Conservation (phyloP, 2,329 filamentous ascomycete species). For the Sporothrix brasiliensis region DNA sequence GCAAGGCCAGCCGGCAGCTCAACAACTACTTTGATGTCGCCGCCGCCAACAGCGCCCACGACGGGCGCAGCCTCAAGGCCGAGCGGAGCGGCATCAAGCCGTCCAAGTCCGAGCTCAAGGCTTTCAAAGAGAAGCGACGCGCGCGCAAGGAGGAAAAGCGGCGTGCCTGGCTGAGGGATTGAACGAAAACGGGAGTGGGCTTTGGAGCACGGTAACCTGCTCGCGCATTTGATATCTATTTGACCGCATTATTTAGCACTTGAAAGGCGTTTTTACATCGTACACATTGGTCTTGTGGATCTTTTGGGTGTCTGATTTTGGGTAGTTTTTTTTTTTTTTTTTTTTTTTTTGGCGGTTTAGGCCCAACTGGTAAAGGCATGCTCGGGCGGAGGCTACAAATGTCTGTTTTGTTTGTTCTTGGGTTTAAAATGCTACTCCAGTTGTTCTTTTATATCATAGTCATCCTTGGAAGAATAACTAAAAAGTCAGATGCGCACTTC, state of each 20-base stretch:
- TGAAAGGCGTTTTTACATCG: neutral
- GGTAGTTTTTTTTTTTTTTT: neutral
- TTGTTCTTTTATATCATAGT: neutral
- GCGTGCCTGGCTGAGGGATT: constrained; percentile 87
- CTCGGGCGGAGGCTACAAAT: neutral
- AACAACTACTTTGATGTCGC: constrained; percentile 95
- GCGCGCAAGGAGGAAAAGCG: constrained; percentile 94
- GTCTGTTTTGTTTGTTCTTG: neutral
- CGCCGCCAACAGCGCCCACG: constrained; percentile 85
- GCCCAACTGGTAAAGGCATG: neutral
- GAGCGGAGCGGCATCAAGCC: constrained; percentile 85
- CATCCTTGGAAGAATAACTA: neutral
- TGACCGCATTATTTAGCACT: neutral
- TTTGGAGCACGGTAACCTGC: neutral
- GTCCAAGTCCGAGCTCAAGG: constrained; percentile 82
- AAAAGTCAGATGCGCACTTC: neutral
- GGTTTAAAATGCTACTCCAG: neutral
- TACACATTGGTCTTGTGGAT: neutral
- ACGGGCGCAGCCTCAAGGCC: constrained; percentile 87
- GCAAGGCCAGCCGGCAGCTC: constrained; percentile 86
- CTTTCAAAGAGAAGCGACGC: constrained; percentile 85
- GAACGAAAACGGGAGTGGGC: neutral
- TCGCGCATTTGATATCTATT: constrained; percentile 1
- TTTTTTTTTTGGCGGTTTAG: neutral
- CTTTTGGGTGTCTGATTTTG: neutral